Base-by-base conservation (phyloP, 2,329 filamentous ascomycete species). In the Penicillium sp. region DNA sequence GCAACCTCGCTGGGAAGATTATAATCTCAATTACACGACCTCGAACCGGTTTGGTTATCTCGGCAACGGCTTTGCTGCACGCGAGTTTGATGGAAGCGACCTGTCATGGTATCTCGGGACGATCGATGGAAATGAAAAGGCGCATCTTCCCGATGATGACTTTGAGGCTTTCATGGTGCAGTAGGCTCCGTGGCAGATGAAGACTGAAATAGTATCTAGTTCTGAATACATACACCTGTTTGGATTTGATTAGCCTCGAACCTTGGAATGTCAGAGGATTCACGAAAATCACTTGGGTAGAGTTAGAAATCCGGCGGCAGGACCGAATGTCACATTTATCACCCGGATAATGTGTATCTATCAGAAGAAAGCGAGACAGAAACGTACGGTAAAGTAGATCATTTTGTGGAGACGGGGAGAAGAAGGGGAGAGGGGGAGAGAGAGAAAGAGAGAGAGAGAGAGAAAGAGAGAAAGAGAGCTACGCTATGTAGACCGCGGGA, bases 1-100 rank as follows among this genome's bases (percentile, higher is more conserved):
- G 27, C 38, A 49, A 8, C 61, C 61, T 3, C 59, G 64, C 21
- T 70, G 53, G 49, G 67, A 69, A 47, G 66, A 69, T 24, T 69
- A 59, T 34, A 45, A 62, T 13, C 43, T 65, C n/a, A 43, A 40
- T 13, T 67, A 65, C 42, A 50, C 45, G 3, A 49, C 54, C 4
- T 21, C 34, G 5, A 64, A 65, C 42, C 47, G 52, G 10, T 64
- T 61, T 52, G 52, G 54, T 1, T 67, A 55, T 45, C 34, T 67
- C 14, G 62, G 62, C 0, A 60, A 62, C 27, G 61, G 64, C 3
- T 62, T 64, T 31, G 49, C 55, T 2, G 50, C 40, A 10, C 47
- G 57, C 6, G 60, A 66, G 31, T 63, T 52, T 21, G 64, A 65
- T 51, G 58, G 53, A 10, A 55, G 54, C 22, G 54, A 56, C 10